Conservation (phyloP, 2,329 filamentous ascomycete species). For the Coniella vitis region DNA sequence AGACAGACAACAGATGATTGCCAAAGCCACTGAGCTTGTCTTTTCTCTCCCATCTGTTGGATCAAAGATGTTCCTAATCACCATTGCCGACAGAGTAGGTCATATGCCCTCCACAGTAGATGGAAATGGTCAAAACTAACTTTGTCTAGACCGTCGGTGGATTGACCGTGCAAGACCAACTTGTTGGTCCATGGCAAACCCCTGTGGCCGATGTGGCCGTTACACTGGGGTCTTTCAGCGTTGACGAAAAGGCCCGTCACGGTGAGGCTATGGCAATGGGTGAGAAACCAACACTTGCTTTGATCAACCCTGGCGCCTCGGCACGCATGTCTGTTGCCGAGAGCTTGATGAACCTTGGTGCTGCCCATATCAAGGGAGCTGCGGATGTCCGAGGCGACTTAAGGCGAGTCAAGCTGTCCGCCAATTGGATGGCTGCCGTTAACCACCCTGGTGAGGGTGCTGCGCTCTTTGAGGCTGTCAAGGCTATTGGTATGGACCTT, state of each 20-base stretch:
- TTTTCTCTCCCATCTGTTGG: constrained; percentile 82
- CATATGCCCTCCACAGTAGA: neutral
- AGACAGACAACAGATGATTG: constrained; percentile 16
- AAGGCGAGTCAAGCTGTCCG: constrained; percentile 76
- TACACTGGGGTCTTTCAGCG: constrained; percentile 71
- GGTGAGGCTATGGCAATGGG: constrained; percentile 99
- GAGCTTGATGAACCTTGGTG: constrained; percentile 86
- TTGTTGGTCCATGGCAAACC: constrained; percentile 94
- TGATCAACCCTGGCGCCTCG: constrained; percentile 85
- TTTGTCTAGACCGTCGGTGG: constrained; percentile 64
- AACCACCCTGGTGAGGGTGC: constrained; percentile 89
- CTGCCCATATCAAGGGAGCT: constrained; percentile 50
- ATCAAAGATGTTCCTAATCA: constrained; percentile 97
- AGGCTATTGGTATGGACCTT: constrained; percentile 86
- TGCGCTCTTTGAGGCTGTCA: constrained; percentile 85
- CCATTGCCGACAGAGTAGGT: constrained; percentile 70
- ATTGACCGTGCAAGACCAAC: constrained; percentile 81
- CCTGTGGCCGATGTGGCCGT: constrained; percentile 93
- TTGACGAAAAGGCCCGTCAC: constrained; percentile 58
- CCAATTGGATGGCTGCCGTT: constrained; percentile 99
- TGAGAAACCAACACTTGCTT: constrained; percentile 79
- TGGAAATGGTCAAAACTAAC: neutral
- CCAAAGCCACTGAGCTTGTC: constrained; percentile 71
- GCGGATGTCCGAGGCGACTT: constrained; percentile 54
- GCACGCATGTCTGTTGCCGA: constrained; percentile 96